A percentile compares a stretch with the other conserved stretches of the same genome.
phyloP scores from a whole-genome alignment of 23 red algal genomes.

The Gracilaria vermiculophylla region DNA sequence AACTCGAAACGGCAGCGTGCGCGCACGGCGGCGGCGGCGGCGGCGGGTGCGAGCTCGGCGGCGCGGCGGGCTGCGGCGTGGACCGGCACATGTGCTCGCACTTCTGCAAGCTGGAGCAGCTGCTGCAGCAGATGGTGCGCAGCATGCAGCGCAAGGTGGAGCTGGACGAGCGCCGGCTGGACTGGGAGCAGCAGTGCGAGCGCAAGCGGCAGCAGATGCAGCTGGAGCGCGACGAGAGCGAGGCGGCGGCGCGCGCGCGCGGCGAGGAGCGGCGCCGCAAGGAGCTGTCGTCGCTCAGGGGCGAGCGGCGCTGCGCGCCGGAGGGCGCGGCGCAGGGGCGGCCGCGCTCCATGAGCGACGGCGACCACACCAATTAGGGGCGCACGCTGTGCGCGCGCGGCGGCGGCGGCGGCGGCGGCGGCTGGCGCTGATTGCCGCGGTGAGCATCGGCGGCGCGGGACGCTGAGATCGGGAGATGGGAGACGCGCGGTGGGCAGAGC shows the following conservation, averaged over 20 bases:
- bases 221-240: constrained; percentile 11
- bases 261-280: constrained; percentile 1
- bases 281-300: not conserved
- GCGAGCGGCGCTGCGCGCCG: constrained; percentile 6
- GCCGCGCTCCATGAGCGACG: not conserved
- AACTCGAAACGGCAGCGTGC: constrained; percentile 9
- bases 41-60: not conserved
- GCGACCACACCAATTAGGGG: not conserved
- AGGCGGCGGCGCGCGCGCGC: not conserved
- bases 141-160: constrained; percentile 18
- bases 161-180: constrained; percentile 27
- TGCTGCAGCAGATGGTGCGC: constrained; percentile 4
- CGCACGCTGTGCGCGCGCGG: not conserved
- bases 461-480: not conserved
- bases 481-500: not conserved
- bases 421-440: not conserved
- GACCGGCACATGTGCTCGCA: not conserved
- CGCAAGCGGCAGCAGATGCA: constrained; percentile 12
- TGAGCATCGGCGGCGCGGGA: not conserved
- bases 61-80: not conserved
- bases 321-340: not conserved
- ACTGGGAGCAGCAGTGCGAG: constrained; percentile 40
- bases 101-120: not conserved
- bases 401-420: not conserved
- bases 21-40: not conserved